Base-by-base conservation (phyloP, 202 grass and related monocot species). In the Bolboschoenoplectus hybrid region DNA sequence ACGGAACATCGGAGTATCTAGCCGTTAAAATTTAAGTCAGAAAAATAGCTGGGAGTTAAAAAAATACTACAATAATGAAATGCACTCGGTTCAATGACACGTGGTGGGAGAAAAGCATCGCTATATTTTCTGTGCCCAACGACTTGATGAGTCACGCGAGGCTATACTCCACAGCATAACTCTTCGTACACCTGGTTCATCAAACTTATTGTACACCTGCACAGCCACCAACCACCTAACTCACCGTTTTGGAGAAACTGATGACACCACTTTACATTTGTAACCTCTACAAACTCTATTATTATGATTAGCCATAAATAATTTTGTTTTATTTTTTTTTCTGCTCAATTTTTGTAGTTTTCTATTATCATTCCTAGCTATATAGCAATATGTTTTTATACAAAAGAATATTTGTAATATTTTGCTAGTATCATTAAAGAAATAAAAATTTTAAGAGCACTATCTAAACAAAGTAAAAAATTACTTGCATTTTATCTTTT, bases 81-180 rank as follows among this genome's bases (percentile, higher is more conserved):
- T 52, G 68, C 7, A 82, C 41, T 66, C 66, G 80, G 9, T 40
- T 82, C 66, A 7, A 3, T 6, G 49, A 34, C 62, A 67, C 81
- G 81, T 83, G 81, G 44, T 1, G 38, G 7, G 50, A 3, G 2
- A 63, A 16, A 80, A 9, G 5, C 3, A 40, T 44, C 4, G 2
- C 62, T 19, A 71, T 58, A 82, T 49, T 82, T 82, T 82, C 62
- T 52, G 81, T 82, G 63, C 46, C 81, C 81, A 83, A 83, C 82
- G 65, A 84, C 82, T 20, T 61, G 2, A 39, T 40, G 36, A 75
- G 50, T 58, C 52, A 79, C 13, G 50, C 34, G 50, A 80, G 36
- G 55, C 52, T 77, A 61, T 26, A 26, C 26, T 26, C 26, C 26
- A 26, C 26, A 26, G 26, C 26, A 46, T 14, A 9, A 9, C 43